A percentile compares a stretch with the other conserved stretches of the same genome.
Evolutionary conservation across 805 yeast species (phyloP).

Genomic region (Sporopachydermia quercuum): DNA sequence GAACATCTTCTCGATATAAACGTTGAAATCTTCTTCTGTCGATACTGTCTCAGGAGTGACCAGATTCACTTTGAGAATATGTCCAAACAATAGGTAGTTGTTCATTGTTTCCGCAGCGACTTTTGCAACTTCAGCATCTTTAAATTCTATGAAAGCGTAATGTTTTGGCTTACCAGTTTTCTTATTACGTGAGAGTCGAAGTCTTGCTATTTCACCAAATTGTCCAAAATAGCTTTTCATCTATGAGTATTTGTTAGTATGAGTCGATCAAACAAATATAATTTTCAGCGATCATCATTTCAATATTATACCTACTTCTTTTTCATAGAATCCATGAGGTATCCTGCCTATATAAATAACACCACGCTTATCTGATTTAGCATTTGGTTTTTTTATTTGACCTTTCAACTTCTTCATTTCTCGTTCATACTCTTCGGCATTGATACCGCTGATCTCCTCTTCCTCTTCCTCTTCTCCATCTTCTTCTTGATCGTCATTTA

Average conservation of each 20-base stretch:
- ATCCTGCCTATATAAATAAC: constrained; percentile 82
- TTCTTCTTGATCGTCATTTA: constrained; percentile 5
- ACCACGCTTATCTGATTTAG: constrained; percentile 30
- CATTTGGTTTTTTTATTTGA: constrained; percentile 5
- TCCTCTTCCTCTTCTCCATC: constrained; percentile 3
- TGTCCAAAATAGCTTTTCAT: constrained; percentile 71
- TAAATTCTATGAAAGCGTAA: constrained; percentile 81
- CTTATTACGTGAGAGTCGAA: constrained; percentile 77
- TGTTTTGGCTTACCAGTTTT: constrained; percentile 85
- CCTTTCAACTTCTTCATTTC: constrained; percentile 11
- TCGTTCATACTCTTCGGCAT: constrained; percentile 4
- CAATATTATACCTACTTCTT: constrained; percentile 24
- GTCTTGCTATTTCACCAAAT: constrained; percentile 72
- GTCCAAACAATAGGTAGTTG: constrained; percentile 81
- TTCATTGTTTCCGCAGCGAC: constrained; percentile 93
- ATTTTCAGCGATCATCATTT: not conserved
- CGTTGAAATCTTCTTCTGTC: not conserved
- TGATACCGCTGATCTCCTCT: constrained; percentile 4
- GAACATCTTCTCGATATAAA: constrained; percentile 34
- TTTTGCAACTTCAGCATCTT: constrained; percentile 57
- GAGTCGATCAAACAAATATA: not conserved
- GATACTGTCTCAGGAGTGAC: constrained; percentile 22
- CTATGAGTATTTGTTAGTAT: constrained; percentile 7
- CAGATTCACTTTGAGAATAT: constrained; percentile 61
- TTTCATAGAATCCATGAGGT: constrained; percentile 86